Evolutionary conservation across 768 basidiomycete species (phyloP).

Genomic region (Lactarius indigo): DNA sequence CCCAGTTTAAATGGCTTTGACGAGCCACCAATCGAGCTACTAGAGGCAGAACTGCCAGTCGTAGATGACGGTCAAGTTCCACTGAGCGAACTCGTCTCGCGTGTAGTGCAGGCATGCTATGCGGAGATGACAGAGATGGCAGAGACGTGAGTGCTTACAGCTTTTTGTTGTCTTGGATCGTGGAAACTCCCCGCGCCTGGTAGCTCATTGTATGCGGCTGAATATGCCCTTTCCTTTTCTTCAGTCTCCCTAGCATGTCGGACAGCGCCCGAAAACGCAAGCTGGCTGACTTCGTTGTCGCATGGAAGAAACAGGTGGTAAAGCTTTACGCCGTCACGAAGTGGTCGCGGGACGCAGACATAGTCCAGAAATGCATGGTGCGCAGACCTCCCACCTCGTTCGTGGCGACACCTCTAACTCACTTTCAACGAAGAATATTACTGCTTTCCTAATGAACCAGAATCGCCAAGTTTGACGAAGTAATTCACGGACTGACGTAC

Average conservation of each 20-base stretch:
- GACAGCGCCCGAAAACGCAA: slow-evolving; percentile 75
- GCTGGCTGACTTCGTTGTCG: slow-evolving; percentile 87
- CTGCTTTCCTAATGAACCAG: slow-evolving; percentile 80
- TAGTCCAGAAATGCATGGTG: slow-evolving; percentile 87
- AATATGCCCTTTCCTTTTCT: slow-evolving; percentile 32
- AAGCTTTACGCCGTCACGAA: slow-evolving; percentile 84
- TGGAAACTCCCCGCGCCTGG: not conserved
- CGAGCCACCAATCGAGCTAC: slow-evolving; percentile 46
- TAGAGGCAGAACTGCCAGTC: slow-evolving; percentile 70
- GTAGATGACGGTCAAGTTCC: slow-evolving; percentile 72
- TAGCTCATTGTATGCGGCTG: not conserved
- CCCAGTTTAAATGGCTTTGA: slow-evolving; percentile 34
- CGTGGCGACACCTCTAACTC: not conserved
- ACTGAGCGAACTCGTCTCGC: slow-evolving; percentile 69
- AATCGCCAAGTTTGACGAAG: slow-evolving; percentile 81
- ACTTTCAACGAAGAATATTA: slow-evolving; percentile 61
- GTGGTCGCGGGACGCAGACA: slow-evolving; percentile 82
- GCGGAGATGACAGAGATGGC: slow-evolving; percentile 78
- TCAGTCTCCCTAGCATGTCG: slow-evolving; percentile 54
- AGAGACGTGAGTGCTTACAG: slow-evolving; percentile 64
- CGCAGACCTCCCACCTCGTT: slow-evolving; percentile 11
- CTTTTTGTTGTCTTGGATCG: not conserved
- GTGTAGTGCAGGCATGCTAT: slow-evolving; percentile 76
- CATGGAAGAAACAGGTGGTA: slow-evolving; percentile 84
- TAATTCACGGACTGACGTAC: slow-evolving; percentile 57